Evolutionary conservation across 2,329 filamentous ascomycete species (phyloP), one percentile per base, ranked within the genome.

Genomic region (Exserohilum turcica): DNA sequence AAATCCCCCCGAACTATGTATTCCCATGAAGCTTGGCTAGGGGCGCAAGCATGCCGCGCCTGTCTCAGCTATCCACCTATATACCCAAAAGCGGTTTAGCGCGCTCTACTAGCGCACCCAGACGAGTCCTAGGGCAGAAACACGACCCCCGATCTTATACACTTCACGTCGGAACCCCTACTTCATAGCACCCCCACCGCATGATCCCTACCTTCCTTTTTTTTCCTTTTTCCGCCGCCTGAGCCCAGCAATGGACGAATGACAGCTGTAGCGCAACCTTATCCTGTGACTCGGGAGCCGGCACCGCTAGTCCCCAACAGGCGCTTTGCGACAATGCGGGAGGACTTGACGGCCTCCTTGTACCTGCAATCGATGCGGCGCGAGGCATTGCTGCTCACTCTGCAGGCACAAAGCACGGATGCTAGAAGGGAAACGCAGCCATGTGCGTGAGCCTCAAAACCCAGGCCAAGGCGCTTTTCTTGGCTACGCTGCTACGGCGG

Each of bases 261-360:
- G 24, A 44, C 24, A 50, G 39, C 32, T 38, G 39, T 31, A 50
- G 47, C 47, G 47, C 47, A 44, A 15, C 15, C 37, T 39, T n/a
- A 18, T 18, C 19, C 13, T 29, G 9, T 16, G 13, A 28, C 8
- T n/a, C 21, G 9, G 13, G n/a, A 8, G 38, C 13, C 13, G 19
- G 10, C 16, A 24, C 12, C 47, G 21, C 39, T 37, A 27, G 18
- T 16, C 47, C 36, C 21, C n/a, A n/a, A 32, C 21, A 6, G 24
- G 35, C 32, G 9, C 6, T 18, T 29, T 50, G 39, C 39, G 47
- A 50, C 47, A 35, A 35, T 35, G 21, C 21, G 21, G 21, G 21
- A 24, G 7, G 7, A 4, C n/a, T n/a, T n/a, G n/a, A n/a, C n/a
- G n/a, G n/a, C n/a, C n/a, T n/a, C n/a, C n/a, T n/a, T n/a, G n/a